Base-by-base conservation (phyloP, 2,329 filamentous ascomycete species). In the Paracoccidioides lutzii region DNA sequence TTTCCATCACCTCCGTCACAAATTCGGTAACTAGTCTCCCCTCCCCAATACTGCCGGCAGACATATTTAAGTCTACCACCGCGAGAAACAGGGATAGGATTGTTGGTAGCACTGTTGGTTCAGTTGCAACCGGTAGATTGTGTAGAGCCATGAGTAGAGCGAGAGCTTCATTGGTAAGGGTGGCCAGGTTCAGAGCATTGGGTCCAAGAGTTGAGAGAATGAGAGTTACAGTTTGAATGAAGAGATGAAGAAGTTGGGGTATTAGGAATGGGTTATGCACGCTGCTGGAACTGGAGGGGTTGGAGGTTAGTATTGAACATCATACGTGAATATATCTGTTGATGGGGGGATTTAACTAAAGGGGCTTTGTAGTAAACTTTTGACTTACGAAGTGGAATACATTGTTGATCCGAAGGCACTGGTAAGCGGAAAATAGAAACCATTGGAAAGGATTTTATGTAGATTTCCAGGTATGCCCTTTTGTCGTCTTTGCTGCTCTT, bases 381-480 rank as follows among this genome's bases (percentile, higher is more conserved):
- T 45, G 45, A 67, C 65, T 64, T 67, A 77, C 74, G 72, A 71
- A 22, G 75, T 83, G n/a, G 66, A 69, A 59, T 79, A 79, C 37
- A 78, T 65, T 59, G 80, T 75, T 2, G 86, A 77, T 66, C 85
- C 87, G 71, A 93, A 94, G 44, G 88, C 84, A 0, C 85, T 86
- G 0, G 86, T 85, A 8, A 98, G 76, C 0, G 93, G 91, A 60
- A 86, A 87, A 79, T 97, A 96, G 75, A 96, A 93, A 14, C 79
- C 80, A 0, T 82, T 76, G 0, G 83, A 80, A 32, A 97, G 81
- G 32, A 95, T 75, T 52, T 84, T 81, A 42, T 90, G 85, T 0
- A 95, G 82, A 7, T 84, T 84, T 65, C 95, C 95, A 9, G 56
- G 51, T 12, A 85, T 80, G 12, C 85, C 84, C 3, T 83, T 76